Base-by-base conservation (phyloP, 176 grass and related monocot species). In the Hyparrhenia diplandra region DNA sequence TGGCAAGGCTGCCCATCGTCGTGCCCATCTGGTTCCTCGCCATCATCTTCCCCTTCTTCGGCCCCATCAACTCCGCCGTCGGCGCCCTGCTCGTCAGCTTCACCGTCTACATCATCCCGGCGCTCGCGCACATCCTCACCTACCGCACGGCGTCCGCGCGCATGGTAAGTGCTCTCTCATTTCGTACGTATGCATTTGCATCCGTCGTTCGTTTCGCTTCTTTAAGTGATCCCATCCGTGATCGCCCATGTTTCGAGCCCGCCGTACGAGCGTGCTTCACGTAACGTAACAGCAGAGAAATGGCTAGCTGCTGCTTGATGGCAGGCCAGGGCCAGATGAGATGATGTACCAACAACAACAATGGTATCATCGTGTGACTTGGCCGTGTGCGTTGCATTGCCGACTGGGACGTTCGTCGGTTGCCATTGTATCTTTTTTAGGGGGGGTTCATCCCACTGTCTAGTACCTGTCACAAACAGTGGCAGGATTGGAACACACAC, bases 21-120 rank as follows among this genome's bases (percentile, higher is more conserved):
- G 79, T 98, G 8, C 95, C 95, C 64, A 95, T 98, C 46, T 98
- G 95, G 95, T 98, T 98, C 84, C 89, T 98, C 73, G 95, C 95
- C 67, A 98, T 98, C 87, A 89, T 98, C 69, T 98, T 98, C 41
- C 95, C 95, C 0, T 98, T 98, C 91, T 98, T 98, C 18, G 95
- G 95, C 1, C 95, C 95, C 39, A 98, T 98, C 77, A 98, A 98
- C 87, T 98, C 95, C 23, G 90, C 95, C 84, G 95, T 98, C 37
- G 95, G 95, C 1, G 84, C 95, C 0, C 86, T 98, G 7, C 88
- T 98, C 64, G 95, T 98, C 43, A 98, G 95, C 83, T 98, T 98
- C 83, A 98, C 95, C n/a, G 95, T 98, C 61, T 98, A 98, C 81
- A 88, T 98, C 74, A 98, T 98, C 42, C 95, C 95, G 1, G 78